Conservation (phyloP, 768 basidiomycete genomes). For the Lactifluus piperatus region DNA sequence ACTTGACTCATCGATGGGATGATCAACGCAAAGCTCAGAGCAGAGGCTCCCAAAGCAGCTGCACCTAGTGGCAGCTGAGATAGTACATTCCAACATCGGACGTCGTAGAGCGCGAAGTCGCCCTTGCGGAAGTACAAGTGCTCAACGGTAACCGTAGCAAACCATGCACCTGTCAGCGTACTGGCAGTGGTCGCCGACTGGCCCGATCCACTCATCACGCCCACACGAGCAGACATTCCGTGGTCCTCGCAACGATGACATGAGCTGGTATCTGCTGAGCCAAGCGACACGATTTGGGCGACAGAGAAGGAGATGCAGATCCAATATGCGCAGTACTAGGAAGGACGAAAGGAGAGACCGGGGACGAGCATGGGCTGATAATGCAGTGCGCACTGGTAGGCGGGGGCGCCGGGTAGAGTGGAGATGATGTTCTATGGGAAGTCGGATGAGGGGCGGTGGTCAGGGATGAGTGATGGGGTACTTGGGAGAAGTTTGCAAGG, state of each 20-base stretch:
- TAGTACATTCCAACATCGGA: conserved; percentile 46
- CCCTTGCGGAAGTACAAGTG: conserved; percentile 55
- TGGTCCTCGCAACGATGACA: not conserved
- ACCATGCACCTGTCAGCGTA: conserved; percentile 35
- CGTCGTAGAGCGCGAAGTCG: conserved; percentile 41
- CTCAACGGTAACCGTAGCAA: conserved; percentile 51
- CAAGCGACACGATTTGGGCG: not conserved
- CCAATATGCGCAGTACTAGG: not conserved
- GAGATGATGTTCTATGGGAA: not conserved
- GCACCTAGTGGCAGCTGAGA: conserved; percentile 49
- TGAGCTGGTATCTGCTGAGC: not conserved
- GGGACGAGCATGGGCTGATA: no score
- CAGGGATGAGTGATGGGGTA: not conserved
- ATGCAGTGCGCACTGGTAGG: no score
- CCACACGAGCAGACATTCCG: not conserved
- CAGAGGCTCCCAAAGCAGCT: conserved; percentile 47
- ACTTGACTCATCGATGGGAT: conserved; percentile 63
- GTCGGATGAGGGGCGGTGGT: not conserved
- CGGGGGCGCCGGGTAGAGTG: no score
- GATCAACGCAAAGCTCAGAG: conserved; percentile 45
- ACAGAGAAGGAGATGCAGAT: not conserved
- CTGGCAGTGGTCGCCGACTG: conserved; percentile 45
- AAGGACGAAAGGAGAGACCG: not conserved
- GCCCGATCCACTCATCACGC: no score
- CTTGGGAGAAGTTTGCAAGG: not conserved